These are phyloP conservation scores for Knufia fluminis DNA, from an alignment of 2,329 filamentous ascomycete genomes.

Conservation along the genomic window DNA sequence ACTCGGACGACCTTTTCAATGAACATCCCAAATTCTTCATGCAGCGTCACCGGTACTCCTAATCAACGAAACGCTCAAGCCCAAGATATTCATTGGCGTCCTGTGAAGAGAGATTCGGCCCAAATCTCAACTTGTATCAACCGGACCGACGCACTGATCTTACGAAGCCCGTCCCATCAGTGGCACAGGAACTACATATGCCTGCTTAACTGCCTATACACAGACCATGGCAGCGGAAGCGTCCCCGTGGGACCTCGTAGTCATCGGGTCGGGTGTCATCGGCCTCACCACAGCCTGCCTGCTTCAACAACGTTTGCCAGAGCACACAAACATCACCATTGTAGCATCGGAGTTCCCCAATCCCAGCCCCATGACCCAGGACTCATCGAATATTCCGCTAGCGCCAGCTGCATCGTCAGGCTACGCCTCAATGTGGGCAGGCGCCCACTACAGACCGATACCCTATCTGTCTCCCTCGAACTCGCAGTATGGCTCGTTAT, in stretches of 20 bases:
- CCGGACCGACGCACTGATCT: too few relatives aligned
- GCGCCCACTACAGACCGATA: conserved; percentile 40
- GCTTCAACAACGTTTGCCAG: conserved; percentile 20
- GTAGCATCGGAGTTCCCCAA: conserved; percentile 34
- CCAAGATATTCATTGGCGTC: too few relatives aligned
- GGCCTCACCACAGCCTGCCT: conserved; percentile 21
- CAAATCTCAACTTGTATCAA: too few relatives aligned
- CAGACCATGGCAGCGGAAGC: not conserved
- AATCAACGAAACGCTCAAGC: too few relatives aligned
- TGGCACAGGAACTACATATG: too few relatives aligned
- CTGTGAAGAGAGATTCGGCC: too few relatives aligned
- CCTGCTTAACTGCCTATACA: too few relatives aligned
- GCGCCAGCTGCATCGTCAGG: conserved; percentile 29
- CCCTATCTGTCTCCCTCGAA: conserved; percentile 26
- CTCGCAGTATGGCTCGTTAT: not conserved
- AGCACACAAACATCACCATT: conserved; percentile 42
- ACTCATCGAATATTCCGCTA: not conserved
- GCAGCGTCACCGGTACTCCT: too few relatives aligned
- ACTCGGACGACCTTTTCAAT: too few relatives aligned
- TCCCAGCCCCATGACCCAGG: not conserved
- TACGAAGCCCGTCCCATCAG: too few relatives aligned
- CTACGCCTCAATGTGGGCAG: conserved; percentile 40
- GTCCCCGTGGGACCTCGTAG: conserved; percentile 10
- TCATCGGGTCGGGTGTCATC: conserved; percentile 21
- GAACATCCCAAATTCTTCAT: too few relatives aligned